Evolutionary conservation across 441 rosid genomes (phyloP).

Genomic region (Mallotus repandus): DNA sequence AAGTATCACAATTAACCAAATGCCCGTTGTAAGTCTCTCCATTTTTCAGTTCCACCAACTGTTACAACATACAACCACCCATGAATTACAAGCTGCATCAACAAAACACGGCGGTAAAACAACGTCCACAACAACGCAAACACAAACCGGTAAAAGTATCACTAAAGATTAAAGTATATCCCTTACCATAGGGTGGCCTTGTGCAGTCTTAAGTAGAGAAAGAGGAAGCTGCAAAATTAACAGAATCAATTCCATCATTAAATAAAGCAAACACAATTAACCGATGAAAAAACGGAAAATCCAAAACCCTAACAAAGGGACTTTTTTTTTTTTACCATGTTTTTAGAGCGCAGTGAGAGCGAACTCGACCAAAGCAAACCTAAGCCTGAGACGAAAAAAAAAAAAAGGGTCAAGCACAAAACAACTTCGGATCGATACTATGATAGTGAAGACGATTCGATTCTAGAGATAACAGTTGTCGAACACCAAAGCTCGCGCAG

Average conservation of each 20-base stretch:
- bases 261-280: neutral
- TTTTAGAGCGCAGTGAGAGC: no score
- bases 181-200: constrained; percentile 95
- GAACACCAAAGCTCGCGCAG: no score
- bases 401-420: no score
- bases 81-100: constrained; percentile 27
- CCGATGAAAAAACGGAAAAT: neutral
- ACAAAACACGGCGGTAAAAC: constrained; percentile 6
- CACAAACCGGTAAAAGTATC: neutral
- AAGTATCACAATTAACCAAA: constrained; percentile 91
- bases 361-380: no score
- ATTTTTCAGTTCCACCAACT: constrained; percentile 94
- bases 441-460: no score
- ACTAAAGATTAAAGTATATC: neutral
- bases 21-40: constrained; percentile 99
- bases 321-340: no score
- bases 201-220: constrained; percentile 89
- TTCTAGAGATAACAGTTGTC: no score
- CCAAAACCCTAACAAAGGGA: neutral
- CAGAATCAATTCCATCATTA: neutral
- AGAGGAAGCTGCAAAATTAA: constrained; percentile 76
- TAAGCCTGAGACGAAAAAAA: no score
- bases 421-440: no score
- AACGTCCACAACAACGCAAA: neutral
- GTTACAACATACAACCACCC: constrained; percentile 29